Evolutionary conservation across 2,329 filamentous ascomycete species (phyloP), one percentile per base, ranked within the genome.

Genomic region (Fusarium coicis): DNA sequence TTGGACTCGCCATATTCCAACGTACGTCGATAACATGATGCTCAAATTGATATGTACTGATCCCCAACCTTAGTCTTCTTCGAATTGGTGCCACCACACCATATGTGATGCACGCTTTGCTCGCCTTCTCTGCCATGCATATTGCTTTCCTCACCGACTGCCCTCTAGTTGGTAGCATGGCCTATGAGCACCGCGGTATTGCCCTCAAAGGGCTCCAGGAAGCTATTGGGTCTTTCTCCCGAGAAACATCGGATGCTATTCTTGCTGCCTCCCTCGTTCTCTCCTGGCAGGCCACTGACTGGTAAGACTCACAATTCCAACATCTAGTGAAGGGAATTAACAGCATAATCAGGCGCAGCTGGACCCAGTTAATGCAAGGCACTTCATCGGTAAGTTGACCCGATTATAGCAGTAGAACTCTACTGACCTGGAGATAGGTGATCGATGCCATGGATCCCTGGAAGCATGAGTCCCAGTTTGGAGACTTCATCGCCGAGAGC

Each of bases 221-320:
- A 79, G 94, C 95, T 34, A 95, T 98, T 75, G 90, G 91, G 49
- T 88, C 89, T 26, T 98, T 98, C 83, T 97, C 93, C 5, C 91
- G 91, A 76, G 91, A 93, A 58, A 97, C 95, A 69, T 96, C 94
- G 4, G 96, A 99, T 83, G 95, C 95, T 47, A 92, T 98, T 70
- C 88, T 99, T 61, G 96, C 95, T 32, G 94, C 95, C 37, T 98
- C 96, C 32, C 90, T 98, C 49, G 89, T 98, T 53, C 88, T 99
- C 55, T 97, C 95, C 42, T 98, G 96, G 95, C 96, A 98, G 85
- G 93, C 94, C 63, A 96, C 92, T 68, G 96, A 98, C 85, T 98
- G 95, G 96, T 97, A 88, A 87, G 92, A 63, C 32, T 28, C 54
- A 40, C 28, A n/a, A 63, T 40, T 32, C 43, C 39, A 39, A 21